These are phyloP conservation scores for Brassica cretica DNA, from an alignment of 345 rosid genomes.

Conservation along the genomic window DNA sequence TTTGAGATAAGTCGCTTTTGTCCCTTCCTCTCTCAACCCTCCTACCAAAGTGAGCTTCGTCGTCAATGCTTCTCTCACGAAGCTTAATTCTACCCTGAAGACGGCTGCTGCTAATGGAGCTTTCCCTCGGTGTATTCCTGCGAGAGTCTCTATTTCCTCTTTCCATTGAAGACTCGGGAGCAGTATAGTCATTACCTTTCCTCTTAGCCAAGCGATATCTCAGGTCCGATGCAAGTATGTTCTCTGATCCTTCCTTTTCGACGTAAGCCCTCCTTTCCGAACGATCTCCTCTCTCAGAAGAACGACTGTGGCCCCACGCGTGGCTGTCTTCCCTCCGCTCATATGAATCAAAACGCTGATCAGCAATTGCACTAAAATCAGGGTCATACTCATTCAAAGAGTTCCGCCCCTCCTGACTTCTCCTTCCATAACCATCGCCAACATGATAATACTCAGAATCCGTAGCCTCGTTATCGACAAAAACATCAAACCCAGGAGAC, in stretches of 20 bases:
- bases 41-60: conserved; percentile 47
- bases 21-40: conserved; percentile 56
- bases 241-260: conserved; percentile 56
- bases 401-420: conserved; percentile 60
- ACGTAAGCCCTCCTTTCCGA: conserved; percentile 51
- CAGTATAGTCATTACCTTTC: conserved; percentile 55
- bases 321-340: conserved; percentile 53
- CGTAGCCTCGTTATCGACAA: conserved; percentile 78
- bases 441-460: conserved; percentile 69
- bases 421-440: conserved; percentile 67
- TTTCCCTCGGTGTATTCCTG: conserved; percentile 52
- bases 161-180: conserved; percentile 43
- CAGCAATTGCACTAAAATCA: conserved; percentile 50
- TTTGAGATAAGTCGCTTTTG: conserved; percentile 52
- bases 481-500: conserved; percentile 91
- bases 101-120: conserved; percentile 54
- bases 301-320: conserved; percentile 55
- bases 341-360: conserved; percentile 52
- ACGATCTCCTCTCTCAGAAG: conserved; percentile 59
- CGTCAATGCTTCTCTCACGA: conserved; percentile 50
- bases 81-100: conserved; percentile 85
- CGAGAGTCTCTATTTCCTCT: conserved; percentile 47
- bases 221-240: conserved; percentile 55
- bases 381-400: conserved; percentile 62
- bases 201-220: conserved; percentile 70